phyloP scores from a whole-genome alignment of 805 yeast species.

The Yarrowia porcina region DNA sequence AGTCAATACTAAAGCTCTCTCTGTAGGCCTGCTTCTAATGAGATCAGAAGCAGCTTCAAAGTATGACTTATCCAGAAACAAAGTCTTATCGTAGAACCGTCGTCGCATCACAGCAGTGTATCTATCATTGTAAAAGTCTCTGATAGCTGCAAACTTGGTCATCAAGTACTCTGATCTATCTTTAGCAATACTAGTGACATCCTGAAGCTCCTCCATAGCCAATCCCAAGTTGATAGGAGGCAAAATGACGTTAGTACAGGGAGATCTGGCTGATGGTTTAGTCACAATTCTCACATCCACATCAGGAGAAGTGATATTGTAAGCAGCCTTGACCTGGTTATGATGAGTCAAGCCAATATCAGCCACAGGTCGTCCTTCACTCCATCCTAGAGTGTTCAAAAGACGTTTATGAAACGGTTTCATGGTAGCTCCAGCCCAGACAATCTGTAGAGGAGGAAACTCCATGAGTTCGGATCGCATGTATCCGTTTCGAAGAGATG shows the following conservation, averaged over 20 bases:
- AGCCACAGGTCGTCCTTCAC: conserved; percentile 11
- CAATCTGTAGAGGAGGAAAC: conserved; percentile 16
- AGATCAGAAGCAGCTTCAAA: conserved; percentile 14
- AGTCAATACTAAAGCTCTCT: conserved; percentile 2
- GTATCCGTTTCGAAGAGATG: conserved; percentile 16
- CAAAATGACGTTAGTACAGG: background rate
- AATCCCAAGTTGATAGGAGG: background rate
- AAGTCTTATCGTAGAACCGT: conserved; percentile 11
- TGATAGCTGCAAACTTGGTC: conserved; percentile 8
- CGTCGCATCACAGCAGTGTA: conserved; percentile 1
- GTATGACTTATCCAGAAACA: background rate
- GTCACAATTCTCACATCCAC: conserved; percentile 7
- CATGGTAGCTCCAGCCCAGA: conserved; percentile 4
- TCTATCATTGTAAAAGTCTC: conserved; percentile 17
- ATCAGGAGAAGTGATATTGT: background rate
- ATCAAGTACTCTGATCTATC: background rate
- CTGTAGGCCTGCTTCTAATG: background rate
- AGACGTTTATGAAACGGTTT: conserved; percentile 14
- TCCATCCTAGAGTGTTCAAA: conserved; percentile 1
- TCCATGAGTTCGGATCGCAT: conserved; percentile 14
- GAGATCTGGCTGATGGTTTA: background rate
- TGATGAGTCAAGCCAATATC: conserved; percentile 8
- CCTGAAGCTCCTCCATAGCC: conserved; percentile 17
- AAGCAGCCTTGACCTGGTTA: background rate
- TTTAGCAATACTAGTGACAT: background rate